Base-by-base conservation (phyloP, 148 eudicot genomes). In the Fagopyrum homotropicum region DNA sequence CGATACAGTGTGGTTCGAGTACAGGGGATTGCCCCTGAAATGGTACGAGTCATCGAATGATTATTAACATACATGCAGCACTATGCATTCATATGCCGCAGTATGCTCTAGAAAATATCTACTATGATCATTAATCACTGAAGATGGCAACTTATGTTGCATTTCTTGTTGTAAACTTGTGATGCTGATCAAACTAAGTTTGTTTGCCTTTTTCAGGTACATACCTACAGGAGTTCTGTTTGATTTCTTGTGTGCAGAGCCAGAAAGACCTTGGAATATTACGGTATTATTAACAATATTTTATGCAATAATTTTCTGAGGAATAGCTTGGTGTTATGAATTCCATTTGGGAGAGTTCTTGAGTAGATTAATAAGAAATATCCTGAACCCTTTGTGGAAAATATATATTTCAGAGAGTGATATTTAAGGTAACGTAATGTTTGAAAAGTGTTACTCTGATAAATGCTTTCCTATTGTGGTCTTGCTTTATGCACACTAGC, bases 1-100 rank as follows among this genome's bases (percentile, higher is more conserved):
- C 9, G 98, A 95, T 78, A 89, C 97, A 47, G 85, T 95, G 56
- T 95, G 98, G 97, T 95, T 95, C 77, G 98, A 95, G 74, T 95
- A 89, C 85, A 89, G 89, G 80, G 96, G 97, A 57, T 77, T 92
- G 78, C 96, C 98, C 54, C 80, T 92, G 63, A 95, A 92, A 81
- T 95, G 98, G 98, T 94, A 88, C 73, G 76, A 40, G 30, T 45
- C 71, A 43, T 43, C 30, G 71, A 66, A 5, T 35, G 19, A 66
- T 66, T 40, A 66, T 12, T 3, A 40, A 66, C 3, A 66, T 66
- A 43, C 47, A 66, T 63, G 45, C 69, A 35, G 5, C 16, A 63
- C 47, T 12, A n/a, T 66, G 71, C 71, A 12, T 66, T 66, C 71
- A 43, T 15, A 66, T 43, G 2, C 2, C 46, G 40, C 17, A 40